These are phyloP conservation scores for Chlamydomonas sphaeroides DNA, from an alignment of 139 green algal species.

Conservation along the genomic window DNA sequence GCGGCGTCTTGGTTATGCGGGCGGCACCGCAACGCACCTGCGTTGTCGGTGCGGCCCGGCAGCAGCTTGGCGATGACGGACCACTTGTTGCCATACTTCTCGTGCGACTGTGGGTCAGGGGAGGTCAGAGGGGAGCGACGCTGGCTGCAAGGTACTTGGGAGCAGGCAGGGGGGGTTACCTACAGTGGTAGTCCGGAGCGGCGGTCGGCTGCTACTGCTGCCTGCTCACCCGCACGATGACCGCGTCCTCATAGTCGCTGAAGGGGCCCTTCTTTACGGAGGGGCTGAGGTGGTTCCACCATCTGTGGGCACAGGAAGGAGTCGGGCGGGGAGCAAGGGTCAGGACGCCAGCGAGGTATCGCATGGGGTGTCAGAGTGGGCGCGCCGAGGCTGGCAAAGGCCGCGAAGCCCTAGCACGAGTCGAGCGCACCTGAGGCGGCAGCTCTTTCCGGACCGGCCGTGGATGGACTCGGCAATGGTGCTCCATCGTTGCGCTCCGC, in stretches of 20 bases:
- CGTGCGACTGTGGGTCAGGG: conserved; percentile 44
- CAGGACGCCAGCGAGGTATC: background rate
- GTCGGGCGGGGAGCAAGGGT: background rate
- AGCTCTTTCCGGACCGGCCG: conserved; percentile 29
- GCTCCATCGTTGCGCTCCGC: conserved; percentile 22
- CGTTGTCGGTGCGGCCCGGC: conserved; percentile 66
- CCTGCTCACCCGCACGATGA: conserved; percentile 68
- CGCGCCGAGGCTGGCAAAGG: background rate
- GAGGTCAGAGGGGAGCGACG: no score
- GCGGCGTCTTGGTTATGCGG: no score
- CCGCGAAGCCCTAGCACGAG: no score
- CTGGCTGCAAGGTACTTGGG: no score
- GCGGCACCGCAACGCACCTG: conserved; percentile 39
- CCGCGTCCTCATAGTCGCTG: conserved; percentile 76
- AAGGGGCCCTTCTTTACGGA: conserved; percentile 82
- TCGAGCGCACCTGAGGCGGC: conserved; percentile 30
- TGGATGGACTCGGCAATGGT: conserved; percentile 34
- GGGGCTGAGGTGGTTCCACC: conserved; percentile 89
- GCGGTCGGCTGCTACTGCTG: no score
- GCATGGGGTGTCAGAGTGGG: background rate
- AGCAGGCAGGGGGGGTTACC: no score
- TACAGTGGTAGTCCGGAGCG: no score
- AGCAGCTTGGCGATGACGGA: conserved; percentile 69
- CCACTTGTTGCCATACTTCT: conserved; percentile 62
- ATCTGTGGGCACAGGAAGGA: conserved; percentile 54